Evolutionary conservation across 139 green algal species (phyloP), one percentile per base, ranked within the genome.

Genomic region (Choricystis sp.): DNA sequence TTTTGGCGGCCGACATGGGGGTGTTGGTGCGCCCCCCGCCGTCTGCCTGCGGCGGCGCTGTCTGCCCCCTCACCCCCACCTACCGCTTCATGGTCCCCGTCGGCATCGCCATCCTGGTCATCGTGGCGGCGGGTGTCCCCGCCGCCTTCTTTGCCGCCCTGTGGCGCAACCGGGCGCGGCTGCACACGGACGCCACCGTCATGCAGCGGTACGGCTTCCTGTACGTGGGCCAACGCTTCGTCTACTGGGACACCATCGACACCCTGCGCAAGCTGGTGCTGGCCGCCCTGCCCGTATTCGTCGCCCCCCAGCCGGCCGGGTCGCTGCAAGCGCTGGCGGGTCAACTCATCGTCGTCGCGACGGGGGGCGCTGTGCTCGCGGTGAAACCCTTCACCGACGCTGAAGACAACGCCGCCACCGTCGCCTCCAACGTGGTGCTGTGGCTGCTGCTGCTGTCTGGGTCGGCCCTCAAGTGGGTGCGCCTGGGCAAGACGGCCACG

Each of bases 221-320:
- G 55, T 80, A 80, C 66, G 57, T 29, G 20, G 72, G 65, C 30
- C 78, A 80, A 60, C 31, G 21, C 25, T 25, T 70, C 2, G 59
- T 61, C 22, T 77, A 72, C 64, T 80, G 74, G 74, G 74, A 79
- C n/a, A 69, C 70, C 3, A 55, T 63, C 4, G 68, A 79, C 21
- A 76, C 69, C 61, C 40, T 79, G 28, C 65, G 74, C 57, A 79
- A 75, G 66, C 67, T 79, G 31, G 30, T 56, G 23, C 65, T 79
- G n/a, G 66, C 61, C 20, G 66, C 67, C 49, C 78, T 79, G 23
- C 74, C 74, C 25, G 65, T 70, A 3, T 75, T 60, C 29, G 57
- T 64, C 1, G 16, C 31, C 1, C 21, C 27, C 23, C 59, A 63
- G 40, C 52, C 57, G 22, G 29, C 21, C 19, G 61, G 57, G 14